These are phyloP conservation scores for Diaporthe amygdali DNA, from an alignment of 2,329 filamentous ascomycete species.

Conservation along the genomic window DNA sequence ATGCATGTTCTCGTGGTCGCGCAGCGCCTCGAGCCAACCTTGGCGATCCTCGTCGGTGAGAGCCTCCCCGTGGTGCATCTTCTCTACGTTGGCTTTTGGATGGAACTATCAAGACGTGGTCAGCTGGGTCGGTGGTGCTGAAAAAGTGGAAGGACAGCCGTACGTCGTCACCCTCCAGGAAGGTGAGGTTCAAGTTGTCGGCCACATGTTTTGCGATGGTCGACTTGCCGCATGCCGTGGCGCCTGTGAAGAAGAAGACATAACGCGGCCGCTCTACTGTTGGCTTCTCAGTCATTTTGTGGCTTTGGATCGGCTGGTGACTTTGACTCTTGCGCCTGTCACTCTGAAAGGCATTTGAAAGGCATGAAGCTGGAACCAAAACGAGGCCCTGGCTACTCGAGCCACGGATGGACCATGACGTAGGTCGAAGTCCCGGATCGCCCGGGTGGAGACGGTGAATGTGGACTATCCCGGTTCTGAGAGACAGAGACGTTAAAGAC, in stretches of 20 bases:
- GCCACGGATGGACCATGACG: background rate
- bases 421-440: background rate
- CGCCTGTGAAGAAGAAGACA: slow-evolving; percentile 67
- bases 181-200: slow-evolving; percentile 54
- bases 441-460: background rate
- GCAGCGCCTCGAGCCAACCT: slow-evolving; percentile 74
- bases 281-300: slow-evolving; percentile 5
- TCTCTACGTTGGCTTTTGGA: slow-evolving; percentile 68
- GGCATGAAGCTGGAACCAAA: no score
- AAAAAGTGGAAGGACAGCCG: slow-evolving; percentile 24
- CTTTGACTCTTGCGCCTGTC: background rate
- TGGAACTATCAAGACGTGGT: slow-evolving; percentile 51
- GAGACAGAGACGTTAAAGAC: background rate
- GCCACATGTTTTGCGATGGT: slow-evolving; percentile 60
- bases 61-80: slow-evolving; percentile 73
- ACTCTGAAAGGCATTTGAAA: no score
- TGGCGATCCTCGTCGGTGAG: slow-evolving; percentile 78
- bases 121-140: background rate
- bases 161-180: slow-evolving; percentile 68
- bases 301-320: no score
- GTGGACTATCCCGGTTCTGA: background rate
- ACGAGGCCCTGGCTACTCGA: background rate
- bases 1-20: slow-evolving; percentile 49
- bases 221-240: slow-evolving; percentile 66
- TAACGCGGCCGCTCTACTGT: slow-evolving; percentile 19